These are phyloP conservation scores for Thymus quinquecostatus DNA, from an alignment of 257 asterid species.

Conservation along the genomic window DNA sequence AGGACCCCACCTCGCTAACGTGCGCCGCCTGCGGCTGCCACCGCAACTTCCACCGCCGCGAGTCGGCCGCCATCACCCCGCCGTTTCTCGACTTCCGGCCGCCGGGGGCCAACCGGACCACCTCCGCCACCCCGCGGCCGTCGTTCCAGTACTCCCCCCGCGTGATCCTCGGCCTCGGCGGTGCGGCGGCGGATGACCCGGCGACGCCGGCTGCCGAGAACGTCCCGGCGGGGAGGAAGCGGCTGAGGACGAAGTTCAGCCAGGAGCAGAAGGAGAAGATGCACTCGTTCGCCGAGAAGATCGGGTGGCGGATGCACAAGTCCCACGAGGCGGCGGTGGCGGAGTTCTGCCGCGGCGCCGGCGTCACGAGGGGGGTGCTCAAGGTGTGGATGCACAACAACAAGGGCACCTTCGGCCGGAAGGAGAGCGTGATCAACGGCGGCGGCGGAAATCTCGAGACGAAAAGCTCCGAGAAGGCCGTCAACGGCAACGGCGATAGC, in stretches of 20 bases:
- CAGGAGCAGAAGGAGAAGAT: slow-evolving; percentile 65
- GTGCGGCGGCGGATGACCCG: slow-evolving; percentile 43
- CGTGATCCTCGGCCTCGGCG: slow-evolving; percentile 40
- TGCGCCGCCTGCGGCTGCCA: slow-evolving; percentile 91
- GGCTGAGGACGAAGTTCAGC: slow-evolving; percentile 65
- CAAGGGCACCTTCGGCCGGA: slow-evolving; percentile 39
- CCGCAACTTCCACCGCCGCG: slow-evolving; percentile 83
- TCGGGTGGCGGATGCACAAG: slow-evolving; percentile 72
- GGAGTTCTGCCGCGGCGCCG: slow-evolving; percentile 55
- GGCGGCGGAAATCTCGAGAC: not conserved
- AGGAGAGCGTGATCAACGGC: slow-evolving; percentile 28
- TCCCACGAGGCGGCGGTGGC: slow-evolving; percentile 47
- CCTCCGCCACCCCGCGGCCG: not conserved
- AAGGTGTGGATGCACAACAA: slow-evolving; percentile 71
- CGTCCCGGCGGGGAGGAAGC: slow-evolving; percentile 45
- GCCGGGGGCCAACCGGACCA: not conserved
- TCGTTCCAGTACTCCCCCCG: slow-evolving; percentile 22
- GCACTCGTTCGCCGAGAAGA: slow-evolving; percentile 52
- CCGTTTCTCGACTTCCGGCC: slow-evolving; percentile 54
- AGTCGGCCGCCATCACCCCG: slow-evolving; percentile 41
- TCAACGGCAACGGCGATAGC: slow-evolving; percentile 7
- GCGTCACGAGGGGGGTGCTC: slow-evolving; percentile 54
- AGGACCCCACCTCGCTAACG: slow-evolving; percentile 42
- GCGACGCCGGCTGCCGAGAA: slow-evolving; percentile 47
- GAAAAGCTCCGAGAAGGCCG: slow-evolving; percentile 21